These are phyloP conservation scores for Daldinia loculata DNA, from an alignment of 495 filamentous ascomycete species.

Conservation along the genomic window DNA sequence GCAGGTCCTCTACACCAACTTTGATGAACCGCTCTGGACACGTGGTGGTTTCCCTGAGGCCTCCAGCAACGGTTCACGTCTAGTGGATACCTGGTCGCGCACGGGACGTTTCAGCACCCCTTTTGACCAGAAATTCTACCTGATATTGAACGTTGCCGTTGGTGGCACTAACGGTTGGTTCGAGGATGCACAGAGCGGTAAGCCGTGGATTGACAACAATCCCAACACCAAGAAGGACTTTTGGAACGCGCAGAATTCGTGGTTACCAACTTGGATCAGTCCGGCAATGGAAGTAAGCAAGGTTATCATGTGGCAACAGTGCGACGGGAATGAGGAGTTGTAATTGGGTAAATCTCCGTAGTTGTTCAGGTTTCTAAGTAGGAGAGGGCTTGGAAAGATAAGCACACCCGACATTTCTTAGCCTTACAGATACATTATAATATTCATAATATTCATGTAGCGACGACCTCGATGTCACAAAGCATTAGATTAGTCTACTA, in stretches of 20 bases:
- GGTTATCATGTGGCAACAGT: constrained; percentile 85
- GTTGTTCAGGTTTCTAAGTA: neutral
- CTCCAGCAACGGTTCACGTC: constrained; percentile 72
- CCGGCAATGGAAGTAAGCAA: constrained; percentile 76
- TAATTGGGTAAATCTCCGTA: constrained; percentile 23
- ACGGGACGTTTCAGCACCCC: constrained; percentile 71
- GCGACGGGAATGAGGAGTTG: constrained; percentile 62
- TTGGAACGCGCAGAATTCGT: constrained; percentile 70
- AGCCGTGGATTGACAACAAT: constrained; percentile 81
- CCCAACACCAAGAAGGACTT: constrained; percentile 75
- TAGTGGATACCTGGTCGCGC: constrained; percentile 72
- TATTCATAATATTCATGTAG: neutral
- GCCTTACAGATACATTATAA: too few species aligned
- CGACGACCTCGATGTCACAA: neutral
- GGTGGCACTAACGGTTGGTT: constrained; percentile 90
- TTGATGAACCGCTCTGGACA: constrained; percentile 74
- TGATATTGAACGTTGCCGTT: constrained; percentile 84
- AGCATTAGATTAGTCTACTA: neutral
- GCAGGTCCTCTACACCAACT: constrained; percentile 82
- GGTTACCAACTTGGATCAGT: constrained; percentile 78
- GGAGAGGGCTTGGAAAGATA: neutral
- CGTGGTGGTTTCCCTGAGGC: constrained; percentile 76
- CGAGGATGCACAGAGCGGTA: constrained; percentile 70
- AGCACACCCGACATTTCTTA: neutral
- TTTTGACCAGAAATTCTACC: constrained; percentile 83